phyloP scores from a whole-genome alignment of 108 stramenopile genomes.

The Pseudonitzschia multiseries region DNA sequence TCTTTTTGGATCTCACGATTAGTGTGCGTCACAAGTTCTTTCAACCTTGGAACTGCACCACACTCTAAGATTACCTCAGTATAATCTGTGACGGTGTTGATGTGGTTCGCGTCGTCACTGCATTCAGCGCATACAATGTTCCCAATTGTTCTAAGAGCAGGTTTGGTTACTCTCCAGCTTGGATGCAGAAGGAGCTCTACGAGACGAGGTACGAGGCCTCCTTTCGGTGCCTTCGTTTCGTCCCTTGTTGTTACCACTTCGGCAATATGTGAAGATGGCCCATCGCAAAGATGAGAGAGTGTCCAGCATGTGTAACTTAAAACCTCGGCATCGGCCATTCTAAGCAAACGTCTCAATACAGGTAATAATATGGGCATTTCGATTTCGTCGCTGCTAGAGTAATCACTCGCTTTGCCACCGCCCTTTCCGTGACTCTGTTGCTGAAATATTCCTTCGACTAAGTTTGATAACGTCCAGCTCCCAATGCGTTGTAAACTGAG shows the following conservation, averaged over 20 bases:
- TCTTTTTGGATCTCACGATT: conserved; percentile 98
- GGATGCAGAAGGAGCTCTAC: conserved; percentile 88
- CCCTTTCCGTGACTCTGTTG: conserved; percentile 29
- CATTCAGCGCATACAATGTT: conserved; percentile 98
- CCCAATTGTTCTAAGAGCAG: conserved; percentile 93
- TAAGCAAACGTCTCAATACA: conserved; percentile 79
- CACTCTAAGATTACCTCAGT: conserved; percentile 93
- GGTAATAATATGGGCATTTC: conserved; percentile 78
- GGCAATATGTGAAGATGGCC: conserved; percentile 88
- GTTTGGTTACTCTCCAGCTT: conserved; percentile 92
- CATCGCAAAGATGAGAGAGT: conserved; percentile 93
- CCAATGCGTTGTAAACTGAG: conserved; percentile 75
- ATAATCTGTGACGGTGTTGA: conserved; percentile 73
- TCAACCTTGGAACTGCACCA: conserved; percentile 85
- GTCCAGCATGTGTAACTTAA: conserved; percentile 95
- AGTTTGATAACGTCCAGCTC: conserved; percentile 75
- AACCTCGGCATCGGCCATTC: conserved; percentile 84
- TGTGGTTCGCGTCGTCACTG: conserved; percentile 57
- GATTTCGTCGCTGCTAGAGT: conserved; percentile 70
- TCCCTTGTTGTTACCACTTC: conserved; percentile 79
- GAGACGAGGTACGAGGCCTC: conserved; percentile 86
- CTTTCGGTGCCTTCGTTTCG: conserved; percentile 38
- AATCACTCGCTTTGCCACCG: conserved; percentile 40
- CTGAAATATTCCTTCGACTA: conserved; percentile 75
- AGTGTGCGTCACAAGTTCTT: conserved; percentile 79